Conservation (phyloP, 1,284 basidiomycete genomes). For the Volvariella surrecta region DNA sequence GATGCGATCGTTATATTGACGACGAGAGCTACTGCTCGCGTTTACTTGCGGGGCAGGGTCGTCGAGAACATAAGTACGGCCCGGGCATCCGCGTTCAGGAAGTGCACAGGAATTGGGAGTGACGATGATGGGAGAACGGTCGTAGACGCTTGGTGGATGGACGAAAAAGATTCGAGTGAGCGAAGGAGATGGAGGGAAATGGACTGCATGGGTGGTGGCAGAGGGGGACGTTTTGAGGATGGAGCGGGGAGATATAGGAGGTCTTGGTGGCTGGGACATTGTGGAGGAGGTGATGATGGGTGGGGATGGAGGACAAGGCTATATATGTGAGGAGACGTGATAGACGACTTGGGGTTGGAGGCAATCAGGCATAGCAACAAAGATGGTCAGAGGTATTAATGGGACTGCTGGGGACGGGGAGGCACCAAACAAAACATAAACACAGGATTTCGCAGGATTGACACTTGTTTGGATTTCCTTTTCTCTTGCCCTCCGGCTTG, state of each 20-base stretch:
- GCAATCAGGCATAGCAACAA: neutral
- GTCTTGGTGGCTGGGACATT: neutral
- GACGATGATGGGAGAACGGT: conserved; percentile 67
- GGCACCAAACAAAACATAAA: conserved; percentile 1
- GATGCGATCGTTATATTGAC: conserved; percentile 23
- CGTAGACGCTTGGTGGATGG: conserved; percentile 49
- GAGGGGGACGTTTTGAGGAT: conserved; percentile 32
- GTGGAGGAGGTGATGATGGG: neutral
- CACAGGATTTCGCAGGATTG: neutral
- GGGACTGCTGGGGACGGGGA: neutral
- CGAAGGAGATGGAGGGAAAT: conserved; percentile 48
- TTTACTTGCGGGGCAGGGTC: conserved; percentile 16
- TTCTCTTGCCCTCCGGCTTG: neutral
- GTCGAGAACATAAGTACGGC: conserved; percentile 49
- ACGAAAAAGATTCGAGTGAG: conserved; percentile 49
- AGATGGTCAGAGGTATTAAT: neutral
- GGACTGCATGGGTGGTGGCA: conserved; percentile 25
- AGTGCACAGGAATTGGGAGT: conserved; percentile 56
- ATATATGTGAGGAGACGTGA: neutral
- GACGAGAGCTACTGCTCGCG: conserved; percentile 3
- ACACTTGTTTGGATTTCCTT: neutral
- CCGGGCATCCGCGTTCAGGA: conserved; percentile 62
- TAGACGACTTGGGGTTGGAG: neutral
- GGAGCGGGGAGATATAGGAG: conserved; percentile 26
- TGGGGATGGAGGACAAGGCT: neutral